These are phyloP conservation scores for Alnus glutinosa DNA, from an alignment of 306 rosid genomes.

Conservation along the genomic window DNA sequence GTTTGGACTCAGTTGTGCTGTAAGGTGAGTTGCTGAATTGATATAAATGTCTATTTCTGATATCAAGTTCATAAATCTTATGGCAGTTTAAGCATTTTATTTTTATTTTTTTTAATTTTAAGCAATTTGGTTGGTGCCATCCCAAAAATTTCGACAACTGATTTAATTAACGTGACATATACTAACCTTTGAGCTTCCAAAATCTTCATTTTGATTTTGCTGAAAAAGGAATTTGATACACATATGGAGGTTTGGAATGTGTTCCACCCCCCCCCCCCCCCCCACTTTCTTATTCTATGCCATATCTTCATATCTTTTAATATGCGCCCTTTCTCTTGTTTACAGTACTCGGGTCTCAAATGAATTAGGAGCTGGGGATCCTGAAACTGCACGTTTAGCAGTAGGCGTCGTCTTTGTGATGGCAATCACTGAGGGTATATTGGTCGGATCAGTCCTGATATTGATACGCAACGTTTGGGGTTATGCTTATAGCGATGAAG, in stretches of 20 bases:
- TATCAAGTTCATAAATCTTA: neutral
- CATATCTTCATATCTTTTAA: neutral
- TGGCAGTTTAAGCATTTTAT: neutral
- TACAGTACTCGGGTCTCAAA: slow-evolving; percentile 72
- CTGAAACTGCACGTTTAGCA: slow-evolving; percentile 57
- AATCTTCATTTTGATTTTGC: neutral
- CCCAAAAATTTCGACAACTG: neutral
- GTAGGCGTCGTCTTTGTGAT: slow-evolving; percentile 45
- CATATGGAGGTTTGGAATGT: neutral
- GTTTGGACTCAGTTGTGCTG: slow-evolving; percentile 73
- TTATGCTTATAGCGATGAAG: slow-evolving; percentile 55
- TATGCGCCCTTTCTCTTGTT: slow-evolving; percentile 3
- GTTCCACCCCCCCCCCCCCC: neutral
- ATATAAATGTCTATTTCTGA: neutral
- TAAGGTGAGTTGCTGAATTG: slow-evolving; percentile 47
- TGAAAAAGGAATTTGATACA: neutral
- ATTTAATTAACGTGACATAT: neutral
- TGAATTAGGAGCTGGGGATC: slow-evolving; percentile 74
- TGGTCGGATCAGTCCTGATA: slow-evolving; percentile 46
- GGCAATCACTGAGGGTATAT: slow-evolving; percentile 52
- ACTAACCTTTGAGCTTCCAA: neutral
- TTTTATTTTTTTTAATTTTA: neutral
- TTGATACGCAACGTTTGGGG: slow-evolving; percentile 72
- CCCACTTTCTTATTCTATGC: no score
- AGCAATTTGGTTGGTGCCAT: neutral